Evolutionary conservation across 2,329 filamentous ascomycete genomes (phyloP).

Genomic region (Neonectria faginata): DNA sequence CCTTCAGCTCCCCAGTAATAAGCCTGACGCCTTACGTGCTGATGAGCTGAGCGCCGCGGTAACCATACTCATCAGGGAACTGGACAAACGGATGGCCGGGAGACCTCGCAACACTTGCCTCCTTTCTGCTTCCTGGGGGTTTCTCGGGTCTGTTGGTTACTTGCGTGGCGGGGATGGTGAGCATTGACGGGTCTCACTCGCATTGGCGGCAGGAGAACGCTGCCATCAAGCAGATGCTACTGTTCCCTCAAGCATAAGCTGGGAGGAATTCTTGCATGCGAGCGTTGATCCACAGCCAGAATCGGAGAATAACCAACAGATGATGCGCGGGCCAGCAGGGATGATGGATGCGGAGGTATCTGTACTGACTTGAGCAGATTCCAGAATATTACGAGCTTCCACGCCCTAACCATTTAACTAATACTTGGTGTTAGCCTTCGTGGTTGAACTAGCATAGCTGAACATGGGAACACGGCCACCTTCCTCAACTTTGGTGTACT

Average conservation of each 20-base stretch:
- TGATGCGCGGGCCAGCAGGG: slow-evolving; percentile 23
- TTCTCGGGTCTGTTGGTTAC: neutral
- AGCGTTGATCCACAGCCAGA: slow-evolving; percentile 10
- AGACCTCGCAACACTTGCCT: neutral
- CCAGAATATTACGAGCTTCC: slow-evolving; percentile 13
- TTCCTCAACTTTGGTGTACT: neutral
- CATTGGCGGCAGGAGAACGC: neutral
- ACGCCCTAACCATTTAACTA: slow-evolving; percentile 19
- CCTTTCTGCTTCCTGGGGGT: neutral
- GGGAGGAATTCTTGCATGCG: neutral
- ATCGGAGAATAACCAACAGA: slow-evolving; percentile 28
- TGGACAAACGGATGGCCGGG: neutral
- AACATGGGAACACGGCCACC: slow-evolving; percentile 1
- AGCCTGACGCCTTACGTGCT: neutral
- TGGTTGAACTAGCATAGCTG: neutral
- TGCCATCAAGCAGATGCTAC: neutral
- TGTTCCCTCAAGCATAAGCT: neutral
- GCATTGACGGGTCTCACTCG: no score
- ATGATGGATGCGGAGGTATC: slow-evolving; percentile 14
- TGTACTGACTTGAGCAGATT: slow-evolving; percentile 19
- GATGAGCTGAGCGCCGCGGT: neutral
- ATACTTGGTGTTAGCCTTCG: slow-evolving; percentile 12
- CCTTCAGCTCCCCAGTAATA: neutral
- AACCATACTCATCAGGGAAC: neutral
- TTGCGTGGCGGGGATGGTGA: neutral